Evolutionary conservation across 345 rosid genomes (phyloP).

Genomic region (Brassica napus): DNA sequence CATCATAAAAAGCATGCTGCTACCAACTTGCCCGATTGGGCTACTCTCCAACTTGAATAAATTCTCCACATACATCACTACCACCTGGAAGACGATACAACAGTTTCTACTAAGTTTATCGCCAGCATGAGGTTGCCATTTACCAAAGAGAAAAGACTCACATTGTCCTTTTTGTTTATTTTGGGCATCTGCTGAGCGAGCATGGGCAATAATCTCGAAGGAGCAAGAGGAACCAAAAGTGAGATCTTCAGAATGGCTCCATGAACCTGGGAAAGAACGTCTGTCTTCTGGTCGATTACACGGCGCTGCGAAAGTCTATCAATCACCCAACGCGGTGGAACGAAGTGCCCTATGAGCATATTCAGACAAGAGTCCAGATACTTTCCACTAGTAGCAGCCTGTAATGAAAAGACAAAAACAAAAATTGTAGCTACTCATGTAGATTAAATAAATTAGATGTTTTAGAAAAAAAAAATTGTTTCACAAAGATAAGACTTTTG

Average conservation of each 20-base stretch:
- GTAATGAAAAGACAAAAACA: slow-evolving; percentile 20
- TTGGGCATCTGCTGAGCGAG: slow-evolving; percentile 65
- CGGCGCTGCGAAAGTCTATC: slow-evolving; percentile 42
- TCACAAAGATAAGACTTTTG: no score
- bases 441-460: background rate
- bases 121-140: background rate
- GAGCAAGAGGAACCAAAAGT: slow-evolving; percentile 76
- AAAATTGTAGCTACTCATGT: background rate
- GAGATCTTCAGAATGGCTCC: slow-evolving; percentile 55
- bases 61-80: slow-evolving; percentile 66
- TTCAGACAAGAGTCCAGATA: slow-evolving; percentile 62
- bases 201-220: slow-evolving; percentile 56
- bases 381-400: slow-evolving; percentile 81
- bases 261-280: slow-evolving; percentile 78
- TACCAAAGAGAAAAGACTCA: slow-evolving; percentile 40
- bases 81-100: slow-evolving; percentile 35
- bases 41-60: slow-evolving; percentile 79
- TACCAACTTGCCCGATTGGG: slow-evolving; percentile 66
- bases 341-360: slow-evolving; percentile 70
- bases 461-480: no score
- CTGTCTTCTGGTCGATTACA: slow-evolving; percentile 50
- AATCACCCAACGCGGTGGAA: slow-evolving; percentile 50
- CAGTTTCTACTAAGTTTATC: slow-evolving; percentile 7
- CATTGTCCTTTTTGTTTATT: slow-evolving; percentile 47
- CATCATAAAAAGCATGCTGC: slow-evolving; percentile 62